Conservation (phyloP, 176 grass and related monocot genomes). For the Avena insularis region DNA sequence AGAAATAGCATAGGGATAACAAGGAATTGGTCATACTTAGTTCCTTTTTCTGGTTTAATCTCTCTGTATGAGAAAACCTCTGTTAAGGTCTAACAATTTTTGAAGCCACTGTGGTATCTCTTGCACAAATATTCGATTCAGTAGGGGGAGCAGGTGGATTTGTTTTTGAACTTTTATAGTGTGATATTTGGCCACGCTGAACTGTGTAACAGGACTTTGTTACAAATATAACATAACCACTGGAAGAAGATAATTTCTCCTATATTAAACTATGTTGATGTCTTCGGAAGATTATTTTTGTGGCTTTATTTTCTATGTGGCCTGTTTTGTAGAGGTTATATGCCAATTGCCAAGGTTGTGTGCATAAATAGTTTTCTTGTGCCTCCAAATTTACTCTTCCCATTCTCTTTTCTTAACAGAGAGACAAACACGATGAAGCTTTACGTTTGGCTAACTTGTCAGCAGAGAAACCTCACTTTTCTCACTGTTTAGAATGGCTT, state of each 20-base stretch:
- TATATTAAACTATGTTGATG: not conserved
- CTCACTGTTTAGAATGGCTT: conserved; percentile 98
- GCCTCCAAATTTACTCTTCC: conserved; percentile 18
- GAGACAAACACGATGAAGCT: conserved; percentile 93
- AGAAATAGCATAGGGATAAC: not conserved
- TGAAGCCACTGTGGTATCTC: not conserved
- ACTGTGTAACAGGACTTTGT: conserved; percentile 18
- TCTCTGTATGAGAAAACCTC: not conserved
- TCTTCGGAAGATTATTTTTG: not conserved
- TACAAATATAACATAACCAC: not conserved
- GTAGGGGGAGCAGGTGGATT: not conserved
- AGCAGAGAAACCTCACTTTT: conserved; percentile 97
- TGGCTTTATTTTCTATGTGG: conserved; percentile 27
- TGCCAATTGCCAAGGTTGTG: not conserved
- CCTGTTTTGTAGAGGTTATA: conserved; percentile 11
- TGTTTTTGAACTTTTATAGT: not conserved
- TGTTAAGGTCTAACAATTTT: conserved; percentile 18
- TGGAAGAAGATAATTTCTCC: not conserved
- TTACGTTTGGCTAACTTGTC: conserved; percentile 88
- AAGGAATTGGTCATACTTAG: not conserved
- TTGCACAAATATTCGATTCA: conserved; percentile 1
- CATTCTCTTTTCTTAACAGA: conserved; percentile 58
- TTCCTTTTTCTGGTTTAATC: conserved; percentile 16
- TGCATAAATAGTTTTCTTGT: conserved; percentile 24
- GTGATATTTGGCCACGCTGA: not conserved